Percentiles rank a stretch among this genome's conserved stretches.
Evolutionary conservation across 164 flowering plant species (phyloP).

Genomic region (Amborella trichopoda): DNA sequence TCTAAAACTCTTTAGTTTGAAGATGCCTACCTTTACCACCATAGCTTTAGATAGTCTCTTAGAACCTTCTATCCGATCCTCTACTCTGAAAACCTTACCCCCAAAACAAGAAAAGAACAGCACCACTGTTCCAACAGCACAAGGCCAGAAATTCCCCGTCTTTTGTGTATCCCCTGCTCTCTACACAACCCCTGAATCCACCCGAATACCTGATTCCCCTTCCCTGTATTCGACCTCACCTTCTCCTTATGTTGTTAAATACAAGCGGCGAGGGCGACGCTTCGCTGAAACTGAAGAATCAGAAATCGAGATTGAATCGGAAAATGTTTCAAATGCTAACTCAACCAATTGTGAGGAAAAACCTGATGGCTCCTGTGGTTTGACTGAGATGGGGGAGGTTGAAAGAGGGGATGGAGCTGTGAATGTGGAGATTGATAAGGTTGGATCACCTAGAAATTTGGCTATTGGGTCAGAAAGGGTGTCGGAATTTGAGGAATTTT

Average conservation of each 20-base stretch:
- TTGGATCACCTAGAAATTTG: too few relatives aligned
- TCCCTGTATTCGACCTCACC: background rate
- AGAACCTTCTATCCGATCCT: background rate
- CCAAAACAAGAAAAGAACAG: background rate
- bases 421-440: too few relatives aligned
- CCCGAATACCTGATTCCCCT: background rate
- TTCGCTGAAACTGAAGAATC: too few relatives aligned
- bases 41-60: background rate
- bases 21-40: background rate
- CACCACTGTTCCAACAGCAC: background rate
- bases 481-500: too few relatives aligned
- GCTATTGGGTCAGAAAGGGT: too few relatives aligned
- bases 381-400: too few relatives aligned
- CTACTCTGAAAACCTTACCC: background rate
- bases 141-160: background rate
- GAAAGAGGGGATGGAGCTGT: too few relatives aligned
- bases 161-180: background rate
- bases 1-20: too few relatives aligned
- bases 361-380: too few relatives aligned
- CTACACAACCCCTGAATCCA: background rate
- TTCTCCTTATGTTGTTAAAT: background rate
- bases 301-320: too few relatives aligned
- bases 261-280: background rate
- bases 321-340: too few relatives aligned
- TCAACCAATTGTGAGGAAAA: too few relatives aligned